Evolutionary conservation across 192 early-diverging fungal species (phyloP).

Genomic region (Jimgerdemannia lactiflua): DNA sequence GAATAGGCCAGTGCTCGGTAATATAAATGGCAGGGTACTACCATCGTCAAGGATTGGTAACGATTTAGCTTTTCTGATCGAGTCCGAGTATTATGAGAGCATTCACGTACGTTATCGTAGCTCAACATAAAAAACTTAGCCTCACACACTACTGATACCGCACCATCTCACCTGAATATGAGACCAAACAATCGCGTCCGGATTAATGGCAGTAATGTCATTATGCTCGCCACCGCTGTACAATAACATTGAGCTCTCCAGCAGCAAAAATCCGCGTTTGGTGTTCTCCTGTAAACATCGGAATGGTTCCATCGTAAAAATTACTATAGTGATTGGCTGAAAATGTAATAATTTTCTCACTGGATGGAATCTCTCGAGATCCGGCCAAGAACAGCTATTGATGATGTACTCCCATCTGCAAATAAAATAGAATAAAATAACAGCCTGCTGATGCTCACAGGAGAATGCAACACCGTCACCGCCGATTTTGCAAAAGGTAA

Average conservation of each 20-base stretch:
- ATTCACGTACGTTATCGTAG: not conserved
- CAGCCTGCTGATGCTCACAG: conserved; percentile 17
- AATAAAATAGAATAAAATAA: not conserved
- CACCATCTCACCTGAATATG: conserved; percentile 53
- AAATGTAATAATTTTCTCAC: too few relatives aligned
- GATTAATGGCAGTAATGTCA: conserved; percentile 54
- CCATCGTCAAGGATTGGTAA: not conserved
- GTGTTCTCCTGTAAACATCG: conserved; percentile 45
- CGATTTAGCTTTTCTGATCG: not conserved
- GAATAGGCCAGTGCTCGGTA: conserved; percentile 79
- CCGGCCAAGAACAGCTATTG: too few relatives aligned
- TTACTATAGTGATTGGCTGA: not conserved
- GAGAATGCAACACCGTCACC: conserved; percentile 34
- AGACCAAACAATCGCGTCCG: conserved; percentile 71
- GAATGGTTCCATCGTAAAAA: not conserved
- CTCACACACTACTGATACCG: too few relatives aligned
- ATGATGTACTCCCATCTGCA: too few relatives aligned
- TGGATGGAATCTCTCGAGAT: too few relatives aligned
- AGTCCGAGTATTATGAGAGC: not conserved
- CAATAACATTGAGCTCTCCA: conserved; percentile 65
- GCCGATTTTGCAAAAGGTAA: conserved; percentile 58
- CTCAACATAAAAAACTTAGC: not conserved
- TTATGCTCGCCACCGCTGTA: conserved; percentile 66
- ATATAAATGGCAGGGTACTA: conserved; percentile 74
- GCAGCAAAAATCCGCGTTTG: conserved; percentile 53